Conservation (phyloP, 129 eudicot species). For the Gnaphalium uliginosum region DNA sequence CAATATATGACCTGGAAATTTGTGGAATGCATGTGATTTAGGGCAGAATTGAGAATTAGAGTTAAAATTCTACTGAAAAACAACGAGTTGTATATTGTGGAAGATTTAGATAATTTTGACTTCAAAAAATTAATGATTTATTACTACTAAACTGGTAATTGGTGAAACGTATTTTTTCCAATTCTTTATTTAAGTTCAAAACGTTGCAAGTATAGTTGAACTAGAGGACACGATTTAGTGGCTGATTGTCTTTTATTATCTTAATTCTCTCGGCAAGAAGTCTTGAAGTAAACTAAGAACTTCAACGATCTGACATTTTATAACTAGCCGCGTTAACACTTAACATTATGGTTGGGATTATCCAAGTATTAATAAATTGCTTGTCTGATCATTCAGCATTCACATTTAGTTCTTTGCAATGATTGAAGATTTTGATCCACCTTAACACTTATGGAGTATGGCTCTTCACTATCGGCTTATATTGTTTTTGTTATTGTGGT, state of each 20-base stretch:
- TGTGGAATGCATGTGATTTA: not conserved
- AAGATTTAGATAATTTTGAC: not conserved
- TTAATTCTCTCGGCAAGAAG: not conserved
- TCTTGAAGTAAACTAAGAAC: not conserved
- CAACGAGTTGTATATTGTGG: no score
- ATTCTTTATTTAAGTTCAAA: not conserved
- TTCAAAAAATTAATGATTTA: no score
- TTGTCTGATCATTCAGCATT: not conserved
- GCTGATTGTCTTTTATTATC: not conserved
- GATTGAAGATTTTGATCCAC: not conserved
- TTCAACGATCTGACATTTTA: not conserved
- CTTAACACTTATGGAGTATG: conserved; percentile 15
- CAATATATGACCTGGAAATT: no score
- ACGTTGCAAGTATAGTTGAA: not conserved
- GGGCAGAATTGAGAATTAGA: not conserved
- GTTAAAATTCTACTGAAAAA: not conserved
- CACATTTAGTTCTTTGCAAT: not conserved
- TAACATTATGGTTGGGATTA: no score
- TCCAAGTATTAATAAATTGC: not conserved
- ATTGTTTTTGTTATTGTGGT: not conserved
- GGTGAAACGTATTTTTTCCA: not conserved
- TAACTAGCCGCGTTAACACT: not conserved
- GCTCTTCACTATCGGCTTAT: not conserved
- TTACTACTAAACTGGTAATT: not conserved
- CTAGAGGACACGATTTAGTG: not conserved